Percentiles rank a stretch among this genome's conserved stretches.
phyloP scores from a whole-genome alignment of 352 stramenopile genomes.

The Pythium aristosporum region DNA sequence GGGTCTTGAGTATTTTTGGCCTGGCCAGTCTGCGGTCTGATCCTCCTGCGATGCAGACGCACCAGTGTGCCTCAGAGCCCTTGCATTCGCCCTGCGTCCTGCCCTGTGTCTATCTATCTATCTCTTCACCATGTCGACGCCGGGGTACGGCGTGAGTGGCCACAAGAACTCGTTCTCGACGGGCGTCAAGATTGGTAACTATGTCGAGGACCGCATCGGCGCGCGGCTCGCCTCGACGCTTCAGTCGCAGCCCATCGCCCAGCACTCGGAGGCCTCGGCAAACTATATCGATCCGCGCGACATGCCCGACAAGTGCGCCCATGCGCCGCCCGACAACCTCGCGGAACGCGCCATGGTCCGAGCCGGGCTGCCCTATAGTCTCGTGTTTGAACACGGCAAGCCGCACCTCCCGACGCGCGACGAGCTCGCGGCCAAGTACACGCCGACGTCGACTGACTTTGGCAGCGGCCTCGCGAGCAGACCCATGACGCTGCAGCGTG shows the following conservation, averaged over 20 bases:
- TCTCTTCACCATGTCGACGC: constrained; percentile 31
- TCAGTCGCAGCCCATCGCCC: constrained; percentile 39
- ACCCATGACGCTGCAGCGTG: constrained; percentile 30
- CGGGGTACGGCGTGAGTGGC: constrained; percentile 71
- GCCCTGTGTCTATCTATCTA: background rate
- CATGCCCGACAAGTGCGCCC: constrained; percentile 55
- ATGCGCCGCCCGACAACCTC: constrained; percentile 51
- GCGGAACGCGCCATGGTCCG: constrained; percentile 50
- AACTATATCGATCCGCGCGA: constrained; percentile 53
- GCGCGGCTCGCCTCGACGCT: constrained; percentile 40
- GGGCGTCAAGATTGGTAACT: constrained; percentile 78
- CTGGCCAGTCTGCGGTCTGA: background rate
- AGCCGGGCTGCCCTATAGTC: constrained; percentile 60
- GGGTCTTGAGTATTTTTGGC: constrained; percentile 7
- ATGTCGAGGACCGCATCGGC: constrained; percentile 81
- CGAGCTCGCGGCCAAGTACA: constrained; percentile 57
- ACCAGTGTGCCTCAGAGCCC: background rate
- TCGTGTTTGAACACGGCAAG: constrained; percentile 72
- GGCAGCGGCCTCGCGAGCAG: constrained; percentile 29
- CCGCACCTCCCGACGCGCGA: constrained; percentile 38
- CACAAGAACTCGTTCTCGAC: constrained; percentile 85
- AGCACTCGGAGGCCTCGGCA: constrained; percentile 45
- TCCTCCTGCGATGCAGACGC: background rate
- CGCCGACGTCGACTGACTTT: constrained; percentile 53
- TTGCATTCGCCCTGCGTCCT: too few species aligned